Conservation (phyloP, 2,329 filamentous ascomycete species). For the Metarhizium guizhouense region DNA sequence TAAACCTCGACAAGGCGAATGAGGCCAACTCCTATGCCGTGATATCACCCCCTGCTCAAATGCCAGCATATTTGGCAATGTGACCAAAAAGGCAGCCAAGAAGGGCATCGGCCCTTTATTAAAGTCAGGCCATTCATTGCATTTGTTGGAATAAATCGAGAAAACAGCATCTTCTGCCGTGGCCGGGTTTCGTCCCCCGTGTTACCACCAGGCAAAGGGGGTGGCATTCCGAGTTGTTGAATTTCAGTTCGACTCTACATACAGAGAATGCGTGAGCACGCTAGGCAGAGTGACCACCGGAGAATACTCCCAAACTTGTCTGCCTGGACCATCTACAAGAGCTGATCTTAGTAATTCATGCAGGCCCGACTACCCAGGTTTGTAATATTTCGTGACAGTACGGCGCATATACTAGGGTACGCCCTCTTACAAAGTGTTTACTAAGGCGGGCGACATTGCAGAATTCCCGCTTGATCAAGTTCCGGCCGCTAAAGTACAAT, state of each 20-base stretch:
- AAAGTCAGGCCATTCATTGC: slow-evolving; percentile 6
- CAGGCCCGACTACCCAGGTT: background rate
- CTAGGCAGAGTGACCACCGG: background rate
- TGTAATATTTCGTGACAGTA: background rate
- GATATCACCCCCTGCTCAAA: background rate
- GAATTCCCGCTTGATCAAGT: background rate
- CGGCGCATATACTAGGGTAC: background rate
- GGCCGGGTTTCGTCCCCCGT: slow-evolving; percentile 4
- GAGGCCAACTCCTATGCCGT: background rate
- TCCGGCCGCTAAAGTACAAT: background rate
- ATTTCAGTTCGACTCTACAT: background rate
- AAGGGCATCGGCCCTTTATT: slow-evolving; percentile 7
- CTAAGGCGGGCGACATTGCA: background rate
- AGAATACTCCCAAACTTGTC: background rate
- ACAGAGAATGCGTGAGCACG: background rate
- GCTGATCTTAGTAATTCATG: background rate
- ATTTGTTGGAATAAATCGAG: slow-evolving; percentile 2
- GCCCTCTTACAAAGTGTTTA: background rate
- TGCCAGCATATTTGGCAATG: background rate
- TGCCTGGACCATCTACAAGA: background rate
- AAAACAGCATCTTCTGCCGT: slow-evolving; percentile 1
- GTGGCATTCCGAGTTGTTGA: background rate
- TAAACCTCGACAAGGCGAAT: background rate
- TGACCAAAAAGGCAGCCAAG: background rate
- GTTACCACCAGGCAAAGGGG: slow-evolving; percentile 1